A percentile compares a stretch with the other conserved stretches of the same genome.
Evolutionary conservation across 2,329 filamentous ascomycete species (phyloP).

Genomic region (Curvularia spicifera): DNA sequence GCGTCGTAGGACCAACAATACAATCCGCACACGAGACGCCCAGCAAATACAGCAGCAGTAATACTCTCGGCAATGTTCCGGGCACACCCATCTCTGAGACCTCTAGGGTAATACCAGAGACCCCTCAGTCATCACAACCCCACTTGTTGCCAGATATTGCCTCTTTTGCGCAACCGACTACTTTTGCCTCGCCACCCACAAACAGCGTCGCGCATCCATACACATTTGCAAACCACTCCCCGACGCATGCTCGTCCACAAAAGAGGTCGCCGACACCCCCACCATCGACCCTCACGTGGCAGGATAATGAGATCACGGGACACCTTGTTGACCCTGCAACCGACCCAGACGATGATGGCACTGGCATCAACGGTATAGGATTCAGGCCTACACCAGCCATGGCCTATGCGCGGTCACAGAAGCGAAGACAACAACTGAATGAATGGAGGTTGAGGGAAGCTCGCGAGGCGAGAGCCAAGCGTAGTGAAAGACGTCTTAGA

Average conservation of each 20-base stretch:
- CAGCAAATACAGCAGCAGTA: neutral
- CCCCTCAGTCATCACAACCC: slow-evolving; percentile 43
- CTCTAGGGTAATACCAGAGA: slow-evolving; percentile 38
- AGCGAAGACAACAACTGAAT: slow-evolving; percentile 63
- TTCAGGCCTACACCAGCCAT: slow-evolving; percentile 67
- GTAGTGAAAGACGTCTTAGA: slow-evolving; percentile 58
- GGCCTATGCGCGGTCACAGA: slow-evolving; percentile 62
- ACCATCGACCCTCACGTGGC: slow-evolving; percentile 58
- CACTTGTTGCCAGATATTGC: slow-evolving; percentile 42
- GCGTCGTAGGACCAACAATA: slow-evolving; percentile 22
- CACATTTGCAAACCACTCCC: slow-evolving; percentile 8
- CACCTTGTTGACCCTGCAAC: slow-evolving; percentile 57
- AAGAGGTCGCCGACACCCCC: slow-evolving; percentile 43
- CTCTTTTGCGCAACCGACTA: slow-evolving; percentile 40
- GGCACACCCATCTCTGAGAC: slow-evolving; percentile 6
- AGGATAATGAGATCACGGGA: slow-evolving; percentile 67
- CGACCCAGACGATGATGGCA: slow-evolving; percentile 66
- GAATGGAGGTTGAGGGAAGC: slow-evolving; percentile 67
- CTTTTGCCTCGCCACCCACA: slow-evolving; percentile 31
- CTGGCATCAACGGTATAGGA: slow-evolving; percentile 68
- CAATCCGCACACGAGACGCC: slow-evolving; percentile 12
- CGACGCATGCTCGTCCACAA: slow-evolving; percentile 28
- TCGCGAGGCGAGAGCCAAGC: slow-evolving; percentile 63
- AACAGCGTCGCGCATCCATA: slow-evolving; percentile 13
- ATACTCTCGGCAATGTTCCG: slow-evolving; percentile 15